Conservation (phyloP, 228 moss, liverwort and hornwort species). For the Sphagnum fallax region DNA sequence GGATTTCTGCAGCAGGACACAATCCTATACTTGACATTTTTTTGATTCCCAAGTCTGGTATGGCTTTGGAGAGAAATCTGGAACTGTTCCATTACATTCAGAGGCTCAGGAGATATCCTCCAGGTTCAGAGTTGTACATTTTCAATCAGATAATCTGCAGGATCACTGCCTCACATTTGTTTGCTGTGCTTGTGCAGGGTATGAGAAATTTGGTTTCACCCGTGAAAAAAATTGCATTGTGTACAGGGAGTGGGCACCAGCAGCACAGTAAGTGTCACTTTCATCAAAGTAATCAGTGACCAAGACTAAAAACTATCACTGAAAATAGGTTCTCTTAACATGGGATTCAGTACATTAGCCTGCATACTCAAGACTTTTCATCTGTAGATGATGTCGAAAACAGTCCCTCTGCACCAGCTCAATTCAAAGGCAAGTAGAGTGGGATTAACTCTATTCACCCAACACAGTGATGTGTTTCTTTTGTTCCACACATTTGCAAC, state of each 20-base stretch:
- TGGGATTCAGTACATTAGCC: background rate
- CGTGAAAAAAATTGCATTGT: constrained; percentile 54
- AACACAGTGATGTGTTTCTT: background rate
- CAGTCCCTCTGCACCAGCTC: background rate
- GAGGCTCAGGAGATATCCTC: background rate
- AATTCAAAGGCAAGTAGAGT: background rate
- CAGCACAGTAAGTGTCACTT: constrained; percentile 53
- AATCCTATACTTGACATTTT: background rate
- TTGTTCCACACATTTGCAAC: background rate
- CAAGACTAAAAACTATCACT: background rate
- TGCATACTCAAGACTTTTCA: background rate
- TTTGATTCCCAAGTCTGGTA: background rate
- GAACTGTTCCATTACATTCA: background rate
- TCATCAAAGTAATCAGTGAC: background rate
- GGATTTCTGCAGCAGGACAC: background rate
- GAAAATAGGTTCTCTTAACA: background rate
- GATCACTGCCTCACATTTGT: background rate
- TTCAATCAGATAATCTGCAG: background rate
- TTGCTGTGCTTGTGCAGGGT: constrained; percentile 37
- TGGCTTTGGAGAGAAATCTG: background rate
- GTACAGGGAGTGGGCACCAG: constrained; percentile 79
- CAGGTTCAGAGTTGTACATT: background rate
- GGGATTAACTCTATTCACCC: background rate
- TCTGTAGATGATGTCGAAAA: background rate
- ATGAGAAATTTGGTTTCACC: constrained; percentile 72